phyloP scores from a whole-genome alignment of 768 basidiomycete genomes.

The Boletus speciosus region DNA sequence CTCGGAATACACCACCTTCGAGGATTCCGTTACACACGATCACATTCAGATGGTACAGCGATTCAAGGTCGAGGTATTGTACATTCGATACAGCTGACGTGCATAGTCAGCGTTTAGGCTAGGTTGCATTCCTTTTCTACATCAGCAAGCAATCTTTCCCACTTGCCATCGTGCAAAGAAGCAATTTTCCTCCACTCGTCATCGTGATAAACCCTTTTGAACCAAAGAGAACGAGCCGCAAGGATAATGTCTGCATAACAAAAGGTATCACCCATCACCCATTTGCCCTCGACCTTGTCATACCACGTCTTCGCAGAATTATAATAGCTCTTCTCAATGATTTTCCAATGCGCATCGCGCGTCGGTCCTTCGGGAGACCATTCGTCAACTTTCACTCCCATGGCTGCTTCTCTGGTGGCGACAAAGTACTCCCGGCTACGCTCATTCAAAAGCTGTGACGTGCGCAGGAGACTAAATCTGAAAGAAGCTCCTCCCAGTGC shows the following conservation, averaged over 20 bases:
- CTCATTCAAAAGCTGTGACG: slow-evolving; percentile 29
- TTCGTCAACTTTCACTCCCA: slow-evolving; percentile 39
- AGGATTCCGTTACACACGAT: not conserved
- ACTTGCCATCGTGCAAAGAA: slow-evolving; percentile 26
- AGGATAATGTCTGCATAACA: slow-evolving; percentile 33
- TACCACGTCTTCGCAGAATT: slow-evolving; percentile 17
- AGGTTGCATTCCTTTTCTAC: slow-evolving; percentile 27
- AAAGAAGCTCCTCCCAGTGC: slow-evolving; percentile 1
- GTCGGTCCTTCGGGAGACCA: slow-evolving; percentile 35
- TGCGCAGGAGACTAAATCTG: slow-evolving; percentile 20
- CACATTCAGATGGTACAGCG: not conserved
- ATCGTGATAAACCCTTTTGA: slow-evolving; percentile 15
- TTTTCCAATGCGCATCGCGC: slow-evolving; percentile 29
- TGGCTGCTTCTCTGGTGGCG: slow-evolving; percentile 28
- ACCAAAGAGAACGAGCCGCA: slow-evolving; percentile 11
- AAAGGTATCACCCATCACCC: slow-evolving; percentile 30
- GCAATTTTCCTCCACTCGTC: slow-evolving; percentile 29
- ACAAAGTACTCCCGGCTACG: slow-evolving; percentile 39
- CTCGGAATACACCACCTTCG: too few relatives aligned
- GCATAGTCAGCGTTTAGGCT: not conserved
- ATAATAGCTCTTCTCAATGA: slow-evolving; percentile 13
- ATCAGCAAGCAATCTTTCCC: slow-evolving; percentile 22
- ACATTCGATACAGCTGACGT: not conserved
- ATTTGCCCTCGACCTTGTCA: slow-evolving; percentile 24
- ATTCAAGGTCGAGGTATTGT: not conserved